phyloP scores from a whole-genome alignment of 306 rosid genomes.

The Elaeagnus macrophylla region DNA sequence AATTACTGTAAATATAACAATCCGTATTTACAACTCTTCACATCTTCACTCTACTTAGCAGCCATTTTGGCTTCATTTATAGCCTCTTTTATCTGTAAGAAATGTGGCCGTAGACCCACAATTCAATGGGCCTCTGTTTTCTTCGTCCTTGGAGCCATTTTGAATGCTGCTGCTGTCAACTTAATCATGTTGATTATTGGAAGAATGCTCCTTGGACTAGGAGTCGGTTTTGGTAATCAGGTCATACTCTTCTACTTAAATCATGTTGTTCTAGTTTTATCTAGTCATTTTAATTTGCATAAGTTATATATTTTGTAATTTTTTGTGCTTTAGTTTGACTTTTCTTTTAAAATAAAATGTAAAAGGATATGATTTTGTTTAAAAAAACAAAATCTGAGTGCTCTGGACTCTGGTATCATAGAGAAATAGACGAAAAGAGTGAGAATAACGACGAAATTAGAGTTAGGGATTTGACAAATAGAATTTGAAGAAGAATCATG shows the following conservation, averaged over 20 bases:
- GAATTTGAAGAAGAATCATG: too few relatives aligned
- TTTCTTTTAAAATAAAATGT: too few relatives aligned
- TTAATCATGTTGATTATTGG: constrained; percentile 18
- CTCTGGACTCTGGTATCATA: too few relatives aligned
- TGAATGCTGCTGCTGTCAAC: constrained; percentile 9
- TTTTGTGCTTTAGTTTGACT: too few relatives aligned
- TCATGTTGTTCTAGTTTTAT: neutral
- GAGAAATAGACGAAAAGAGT: too few relatives aligned
- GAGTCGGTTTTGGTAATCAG: constrained; percentile 31
- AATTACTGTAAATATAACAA: constrained; percentile 31
- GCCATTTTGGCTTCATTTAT: constrained; percentile 22
- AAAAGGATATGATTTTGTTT: too few relatives aligned
- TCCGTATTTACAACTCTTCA: constrained; percentile 22
- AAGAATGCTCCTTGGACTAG: constrained; percentile 22
- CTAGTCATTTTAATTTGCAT: neutral
- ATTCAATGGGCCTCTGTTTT: constrained; percentile 18
- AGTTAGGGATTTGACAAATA: too few relatives aligned
- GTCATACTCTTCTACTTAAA: neutral
- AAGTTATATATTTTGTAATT: too few relatives aligned
- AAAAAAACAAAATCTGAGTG: too few relatives aligned
- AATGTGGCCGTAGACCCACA: constrained; percentile 14
- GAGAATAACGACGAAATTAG: too few relatives aligned
- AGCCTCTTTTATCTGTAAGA: constrained; percentile 14
- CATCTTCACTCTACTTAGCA: constrained; percentile 33
- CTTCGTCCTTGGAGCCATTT: constrained; percentile 23